Evolutionary conservation across 208 protist species (phyloP).

Genomic region (Crithidia brevicula): DNA sequence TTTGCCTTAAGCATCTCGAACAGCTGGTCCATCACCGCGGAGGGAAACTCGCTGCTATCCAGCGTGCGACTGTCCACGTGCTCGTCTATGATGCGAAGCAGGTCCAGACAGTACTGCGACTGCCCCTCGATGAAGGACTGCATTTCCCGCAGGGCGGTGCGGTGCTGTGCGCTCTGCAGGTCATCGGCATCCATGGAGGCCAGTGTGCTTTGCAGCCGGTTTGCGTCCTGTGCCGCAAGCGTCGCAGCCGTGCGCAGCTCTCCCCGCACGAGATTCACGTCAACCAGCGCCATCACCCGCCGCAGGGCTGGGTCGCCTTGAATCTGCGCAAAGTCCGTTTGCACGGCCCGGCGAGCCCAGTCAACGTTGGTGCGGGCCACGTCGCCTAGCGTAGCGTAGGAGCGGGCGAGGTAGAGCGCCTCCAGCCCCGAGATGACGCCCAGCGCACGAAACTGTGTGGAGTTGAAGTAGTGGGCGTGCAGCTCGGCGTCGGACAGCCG

Average conservation of each 20-base stretch:
- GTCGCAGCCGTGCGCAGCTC: conserved; percentile 50
- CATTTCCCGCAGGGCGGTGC: conserved; percentile 36
- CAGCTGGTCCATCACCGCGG: conserved; percentile 42
- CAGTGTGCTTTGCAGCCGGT: conserved; percentile 28
- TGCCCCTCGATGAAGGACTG: conserved; percentile 33
- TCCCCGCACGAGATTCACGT: conserved; percentile 66
- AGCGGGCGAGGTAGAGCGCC: conserved; percentile 77
- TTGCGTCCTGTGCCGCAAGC: conserved; percentile 35
- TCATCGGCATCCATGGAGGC: conserved; percentile 29
- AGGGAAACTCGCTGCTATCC: conserved; percentile 43
- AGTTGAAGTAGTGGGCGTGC: conserved; percentile 66
- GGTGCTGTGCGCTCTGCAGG: conserved; percentile 1
- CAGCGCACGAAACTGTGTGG: conserved; percentile 61
- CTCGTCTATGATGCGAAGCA: conserved; percentile 52
- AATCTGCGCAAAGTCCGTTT: conserved; percentile 65
- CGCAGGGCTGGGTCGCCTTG: conserved; percentile 61
- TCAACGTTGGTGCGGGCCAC: conserved; percentile 62
- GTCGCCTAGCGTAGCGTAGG: conserved; percentile 77
- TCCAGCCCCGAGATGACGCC: conserved; percentile 71
- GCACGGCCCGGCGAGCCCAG: conserved; percentile 61
- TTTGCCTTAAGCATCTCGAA: conserved; percentile 44
- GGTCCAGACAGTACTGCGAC: conserved; percentile 34
- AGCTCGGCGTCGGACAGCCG: conserved; percentile 67
- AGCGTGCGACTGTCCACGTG: conserved; percentile 53
- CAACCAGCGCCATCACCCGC: conserved; percentile 63